Conservation (phyloP, 1,284 basidiomycete genomes). For the Pseudozyma sp. region DNA sequence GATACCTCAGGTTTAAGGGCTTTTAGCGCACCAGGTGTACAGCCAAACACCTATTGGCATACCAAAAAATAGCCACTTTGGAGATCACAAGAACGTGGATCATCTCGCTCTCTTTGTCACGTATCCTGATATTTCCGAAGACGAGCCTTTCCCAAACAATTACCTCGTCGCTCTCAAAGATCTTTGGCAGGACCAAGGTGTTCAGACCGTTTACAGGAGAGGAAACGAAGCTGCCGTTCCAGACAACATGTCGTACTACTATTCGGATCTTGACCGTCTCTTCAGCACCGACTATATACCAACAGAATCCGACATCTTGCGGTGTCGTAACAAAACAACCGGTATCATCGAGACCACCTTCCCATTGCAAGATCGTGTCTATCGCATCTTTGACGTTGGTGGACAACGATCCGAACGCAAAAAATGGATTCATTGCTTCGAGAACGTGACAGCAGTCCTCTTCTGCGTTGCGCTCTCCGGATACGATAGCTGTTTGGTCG, state of each 20-base stretch:
- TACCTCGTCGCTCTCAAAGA: constrained; percentile 77
- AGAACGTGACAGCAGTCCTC: constrained; percentile 79
- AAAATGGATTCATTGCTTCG: constrained; percentile 74
- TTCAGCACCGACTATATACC: constrained; percentile 80
- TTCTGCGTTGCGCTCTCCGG: constrained; percentile 87
- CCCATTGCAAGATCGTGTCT: constrained; percentile 69
- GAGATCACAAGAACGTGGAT: constrained; percentile 69
- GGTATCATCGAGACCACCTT: constrained; percentile 95
- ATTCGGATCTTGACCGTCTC: constrained; percentile 80
- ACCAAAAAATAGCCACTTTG: too few relatives aligned
- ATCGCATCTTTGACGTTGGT: constrained; percentile 86
- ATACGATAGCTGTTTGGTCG: constrained; percentile 91
- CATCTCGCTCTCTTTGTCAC: constrained; percentile 53
- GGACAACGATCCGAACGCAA: constrained; percentile 88
- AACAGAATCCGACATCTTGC: constrained; percentile 81
- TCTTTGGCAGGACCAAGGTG: constrained; percentile 82
- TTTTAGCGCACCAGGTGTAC: too few relatives aligned
- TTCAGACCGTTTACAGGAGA: constrained; percentile 79
- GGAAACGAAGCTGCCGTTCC: constrained; percentile 88
- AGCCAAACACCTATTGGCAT: too few relatives aligned
- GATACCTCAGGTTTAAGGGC: too few relatives aligned
- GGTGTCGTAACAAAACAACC: constrained; percentile 85
- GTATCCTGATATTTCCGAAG: constrained; percentile 73
- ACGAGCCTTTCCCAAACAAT: constrained; percentile 79
- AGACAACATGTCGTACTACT: constrained; percentile 80